Evolutionary conservation across 768 basidiomycete species (phyloP).

Genomic region (Termitomyces sp.): DNA sequence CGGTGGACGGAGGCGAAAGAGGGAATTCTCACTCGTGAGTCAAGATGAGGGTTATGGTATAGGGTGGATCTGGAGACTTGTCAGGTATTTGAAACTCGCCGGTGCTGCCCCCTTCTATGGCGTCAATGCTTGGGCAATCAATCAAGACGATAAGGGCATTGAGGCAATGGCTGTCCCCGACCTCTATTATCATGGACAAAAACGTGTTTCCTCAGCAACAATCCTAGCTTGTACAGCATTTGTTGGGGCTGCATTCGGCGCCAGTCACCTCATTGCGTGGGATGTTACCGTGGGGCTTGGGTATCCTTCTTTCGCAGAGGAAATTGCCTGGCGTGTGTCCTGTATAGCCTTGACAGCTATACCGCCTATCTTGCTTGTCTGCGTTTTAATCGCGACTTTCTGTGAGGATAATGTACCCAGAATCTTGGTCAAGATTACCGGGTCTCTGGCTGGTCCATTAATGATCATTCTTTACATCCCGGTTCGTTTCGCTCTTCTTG

Average conservation of each 20-base stretch:
- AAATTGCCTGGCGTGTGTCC: constrained; percentile 19
- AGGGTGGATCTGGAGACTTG: not conserved
- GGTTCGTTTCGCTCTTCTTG: not conserved
- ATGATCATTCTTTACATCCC: not conserved
- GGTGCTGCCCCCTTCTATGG: not conserved
- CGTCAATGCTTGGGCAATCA: not conserved
- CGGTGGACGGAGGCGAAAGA: not conserved
- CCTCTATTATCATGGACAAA: not conserved
- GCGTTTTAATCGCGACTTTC: not conserved
- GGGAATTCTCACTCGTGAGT: not conserved
- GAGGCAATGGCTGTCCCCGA: not conserved
- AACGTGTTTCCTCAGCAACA: not conserved
- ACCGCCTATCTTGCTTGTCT: constrained; percentile 3
- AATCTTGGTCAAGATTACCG: not conserved
- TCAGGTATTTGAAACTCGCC: not conserved
- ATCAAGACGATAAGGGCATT: not conserved
- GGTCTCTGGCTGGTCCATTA: not conserved
- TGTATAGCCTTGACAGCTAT: constrained; percentile 9
- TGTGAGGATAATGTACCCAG: not conserved
- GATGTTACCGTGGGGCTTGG: constrained; percentile 13
- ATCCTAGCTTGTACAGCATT: not conserved
- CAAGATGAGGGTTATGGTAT: not conserved
- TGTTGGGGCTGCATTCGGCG: not conserved
- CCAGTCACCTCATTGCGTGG: not conserved
- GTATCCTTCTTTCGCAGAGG: constrained; percentile 16